Percentiles rank a stretch among this genome's conserved stretches.
Conservation (phyloP, 169 alveolate species). For the Theileria parva region DNA sequence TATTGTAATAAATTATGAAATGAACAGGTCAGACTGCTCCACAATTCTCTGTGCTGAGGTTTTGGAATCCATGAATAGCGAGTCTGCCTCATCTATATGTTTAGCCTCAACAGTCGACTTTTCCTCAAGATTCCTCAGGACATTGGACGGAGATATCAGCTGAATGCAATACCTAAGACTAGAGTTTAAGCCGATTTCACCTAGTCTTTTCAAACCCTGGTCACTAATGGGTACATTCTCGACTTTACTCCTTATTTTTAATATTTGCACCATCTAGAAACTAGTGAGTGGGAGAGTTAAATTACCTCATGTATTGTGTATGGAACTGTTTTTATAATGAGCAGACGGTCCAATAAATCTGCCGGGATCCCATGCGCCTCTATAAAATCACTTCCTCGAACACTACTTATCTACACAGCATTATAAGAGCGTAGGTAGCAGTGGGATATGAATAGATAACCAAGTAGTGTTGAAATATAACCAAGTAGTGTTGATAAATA, state of each 20-base stretch:
- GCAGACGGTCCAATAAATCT: constrained; percentile 97
- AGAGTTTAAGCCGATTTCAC: constrained; percentile 95
- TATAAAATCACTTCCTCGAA: constrained; percentile 96
- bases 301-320: constrained; percentile 89
- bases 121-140: constrained; percentile 92
- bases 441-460: too few species aligned
- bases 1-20: constrained; percentile 49
- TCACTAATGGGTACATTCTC: constrained; percentile 92
- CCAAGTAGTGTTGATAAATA: neutral
- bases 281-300: constrained; percentile 92
- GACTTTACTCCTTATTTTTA: constrained; percentile 95
- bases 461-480: too few species aligned
- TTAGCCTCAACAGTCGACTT: constrained; percentile 84
- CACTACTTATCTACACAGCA: constrained; percentile 76
- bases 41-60: constrained; percentile 93
- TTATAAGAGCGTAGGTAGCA: neutral
- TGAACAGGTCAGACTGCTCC: constrained; percentile 89
- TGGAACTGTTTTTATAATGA: constrained; percentile 97
- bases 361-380: constrained; percentile 99
- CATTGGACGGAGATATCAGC: constrained; percentile 95
- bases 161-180: constrained; percentile 94
- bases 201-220: constrained; percentile 94
- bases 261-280: constrained; percentile 88
- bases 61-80: constrained; percentile 96
- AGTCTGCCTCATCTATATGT: constrained; percentile 92